A percentile compares a stretch with the other conserved stretches of the same genome.
These are phyloP conservation scores for Trametes versicolor DNA, from an alignment of 1,284 basidiomycete genomes.

Conservation along the genomic window DNA sequence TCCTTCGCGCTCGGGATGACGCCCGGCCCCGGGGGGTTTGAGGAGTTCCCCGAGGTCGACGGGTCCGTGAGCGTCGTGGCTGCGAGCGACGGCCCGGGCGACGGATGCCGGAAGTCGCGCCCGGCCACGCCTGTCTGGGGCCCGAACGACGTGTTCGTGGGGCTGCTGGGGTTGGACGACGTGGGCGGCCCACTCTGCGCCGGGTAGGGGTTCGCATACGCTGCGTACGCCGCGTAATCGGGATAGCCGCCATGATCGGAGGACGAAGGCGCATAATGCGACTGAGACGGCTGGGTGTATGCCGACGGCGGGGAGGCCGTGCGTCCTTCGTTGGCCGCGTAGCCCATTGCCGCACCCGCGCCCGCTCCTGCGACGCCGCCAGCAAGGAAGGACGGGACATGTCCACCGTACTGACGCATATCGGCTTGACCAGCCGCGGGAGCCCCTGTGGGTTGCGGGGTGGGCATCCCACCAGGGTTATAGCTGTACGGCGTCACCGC, in stretches of 20 bases:
- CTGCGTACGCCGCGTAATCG: constrained; percentile 39
- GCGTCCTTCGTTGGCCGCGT: constrained; percentile 14
- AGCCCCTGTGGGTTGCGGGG: constrained; percentile 16
- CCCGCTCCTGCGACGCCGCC: constrained; percentile 36
- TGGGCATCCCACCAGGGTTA: constrained; percentile 31
- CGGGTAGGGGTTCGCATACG: constrained; percentile 33
- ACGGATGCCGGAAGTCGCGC: constrained; percentile 41
- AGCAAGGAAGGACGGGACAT: constrained; percentile 40
- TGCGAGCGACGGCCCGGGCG: constrained; percentile 42
- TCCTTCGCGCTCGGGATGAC: constrained; percentile 46
- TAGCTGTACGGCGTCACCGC: constrained; percentile 50
- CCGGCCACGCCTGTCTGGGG: constrained; percentile 17
- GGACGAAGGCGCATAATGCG: constrained; percentile 35
- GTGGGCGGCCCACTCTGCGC: constrained; percentile 19
- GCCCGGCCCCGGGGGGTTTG: constrained; percentile 14
- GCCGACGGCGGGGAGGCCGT: constrained; percentile 35
- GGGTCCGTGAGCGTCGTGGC: constrained; percentile 33
- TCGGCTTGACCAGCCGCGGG: constrained; percentile 12
- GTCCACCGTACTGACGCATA: constrained; percentile 42
- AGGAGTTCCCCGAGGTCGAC: constrained; percentile 28
- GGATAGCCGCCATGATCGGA: constrained; percentile 38
- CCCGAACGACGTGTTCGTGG: constrained; percentile 26
- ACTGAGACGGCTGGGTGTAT: constrained; percentile 37
- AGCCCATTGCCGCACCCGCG: constrained; percentile 20
- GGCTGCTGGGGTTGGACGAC: constrained; percentile 24